Conservation (phyloP, 371 early-diverging fungal species). For the Actinomortierella wolfii region DNA sequence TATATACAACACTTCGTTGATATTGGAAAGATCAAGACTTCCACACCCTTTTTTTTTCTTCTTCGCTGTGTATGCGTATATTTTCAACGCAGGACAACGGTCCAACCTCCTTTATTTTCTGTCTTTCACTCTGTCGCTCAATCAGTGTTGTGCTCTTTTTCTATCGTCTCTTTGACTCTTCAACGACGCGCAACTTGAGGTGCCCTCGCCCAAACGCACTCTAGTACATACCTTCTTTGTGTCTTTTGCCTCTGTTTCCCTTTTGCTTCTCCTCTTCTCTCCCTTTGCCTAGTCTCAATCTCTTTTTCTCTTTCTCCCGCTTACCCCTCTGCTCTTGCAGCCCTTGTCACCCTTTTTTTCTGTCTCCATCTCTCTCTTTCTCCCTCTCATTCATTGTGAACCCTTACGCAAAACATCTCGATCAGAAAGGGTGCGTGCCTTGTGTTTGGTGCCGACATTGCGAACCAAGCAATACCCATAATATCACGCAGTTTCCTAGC, state of each 20-base stretch:
- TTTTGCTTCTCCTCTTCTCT: constrained; percentile 7
- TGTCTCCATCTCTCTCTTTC: not conserved
- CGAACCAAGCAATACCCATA: no score
- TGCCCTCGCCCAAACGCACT: no score
- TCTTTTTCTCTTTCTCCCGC: constrained; percentile 2
- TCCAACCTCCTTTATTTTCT: not conserved
- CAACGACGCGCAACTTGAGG: no score
- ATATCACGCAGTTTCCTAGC: no score
- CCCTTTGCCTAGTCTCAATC: not conserved
- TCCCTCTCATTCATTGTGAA: not conserved
- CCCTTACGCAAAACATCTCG: constrained; percentile 1
- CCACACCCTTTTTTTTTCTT: no score
- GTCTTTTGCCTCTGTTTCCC: not conserved
- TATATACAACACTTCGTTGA: no score
- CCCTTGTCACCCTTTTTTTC: not conserved
- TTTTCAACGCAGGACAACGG: no score
- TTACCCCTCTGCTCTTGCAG: not conserved
- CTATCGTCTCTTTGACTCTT: no score
- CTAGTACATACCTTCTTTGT: constrained; percentile 1
- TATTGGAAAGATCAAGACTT: no score
- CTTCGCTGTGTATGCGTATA: no score
- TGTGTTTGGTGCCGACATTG: not conserved
- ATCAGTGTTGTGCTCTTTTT: no score
- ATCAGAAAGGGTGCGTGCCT: no score
- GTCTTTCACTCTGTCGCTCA: constrained; percentile 2